Evolutionary conservation across 208 protist species (phyloP).

Genomic region (Crithidia thermophila): DNA sequence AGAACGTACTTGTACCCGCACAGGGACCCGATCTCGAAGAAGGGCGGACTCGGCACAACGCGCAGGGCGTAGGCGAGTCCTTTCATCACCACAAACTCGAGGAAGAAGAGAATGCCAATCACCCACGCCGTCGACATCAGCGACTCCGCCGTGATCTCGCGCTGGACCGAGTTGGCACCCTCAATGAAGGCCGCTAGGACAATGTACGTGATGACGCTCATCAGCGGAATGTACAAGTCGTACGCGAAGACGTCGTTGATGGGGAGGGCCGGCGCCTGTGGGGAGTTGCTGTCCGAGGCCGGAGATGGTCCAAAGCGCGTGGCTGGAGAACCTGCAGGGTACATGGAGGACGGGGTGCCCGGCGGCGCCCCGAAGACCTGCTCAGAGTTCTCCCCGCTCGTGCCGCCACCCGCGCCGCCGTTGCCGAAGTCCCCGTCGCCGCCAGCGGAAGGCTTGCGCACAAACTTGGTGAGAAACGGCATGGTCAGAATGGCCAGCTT

Average conservation of each 20-base stretch:
- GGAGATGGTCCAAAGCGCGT: conserved; percentile 1
- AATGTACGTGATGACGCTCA: conserved; percentile 82
- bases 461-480: conserved; percentile 59
- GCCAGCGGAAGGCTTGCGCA: conserved; percentile 7
- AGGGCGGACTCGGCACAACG: conserved; percentile 32
- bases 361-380: conserved; percentile 27
- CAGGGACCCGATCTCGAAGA: conserved; percentile 59
- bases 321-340: background rate
- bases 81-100: conserved; percentile 63
- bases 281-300: conserved; percentile 8
- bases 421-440: conserved; percentile 24
- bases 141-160: conserved; percentile 53
- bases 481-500: conserved; percentile 78
- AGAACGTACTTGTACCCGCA: conserved; percentile 84
- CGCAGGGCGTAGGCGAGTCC: conserved; percentile 47
- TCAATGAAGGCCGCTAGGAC: conserved; percentile 67
- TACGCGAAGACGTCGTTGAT: conserved; percentile 57
- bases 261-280: conserved; percentile 32
- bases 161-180: conserved; percentile 41
- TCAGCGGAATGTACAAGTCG: conserved; percentile 88
- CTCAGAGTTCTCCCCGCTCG: conserved; percentile 18
- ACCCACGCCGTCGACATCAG: conserved; percentile 55
- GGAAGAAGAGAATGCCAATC: conserved; percentile 50
- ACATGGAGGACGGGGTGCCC: conserved; percentile 4
- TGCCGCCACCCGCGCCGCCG: conserved; percentile 3